A percentile compares a stretch with the other conserved stretches of the same genome.
phyloP scores from a whole-genome alignment of 768 basidiomycete genomes.

The Peribolospora baueri region DNA sequence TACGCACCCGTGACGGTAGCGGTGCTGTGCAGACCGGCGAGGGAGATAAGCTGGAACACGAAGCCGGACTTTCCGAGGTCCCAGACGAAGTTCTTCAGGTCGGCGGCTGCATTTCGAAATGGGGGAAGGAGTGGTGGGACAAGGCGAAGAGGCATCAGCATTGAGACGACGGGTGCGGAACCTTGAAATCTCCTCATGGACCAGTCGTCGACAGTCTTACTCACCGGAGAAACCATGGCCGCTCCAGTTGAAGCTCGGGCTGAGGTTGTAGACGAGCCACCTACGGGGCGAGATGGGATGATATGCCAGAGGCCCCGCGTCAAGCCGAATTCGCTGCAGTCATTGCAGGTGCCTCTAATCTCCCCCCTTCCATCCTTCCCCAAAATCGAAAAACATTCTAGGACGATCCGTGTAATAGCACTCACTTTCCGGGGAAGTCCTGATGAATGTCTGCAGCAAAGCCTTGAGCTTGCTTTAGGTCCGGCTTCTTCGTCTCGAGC shows the following conservation, averaged over 20 bases:
- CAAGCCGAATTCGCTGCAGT: neutral
- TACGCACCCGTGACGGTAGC: slow-evolving; percentile 46
- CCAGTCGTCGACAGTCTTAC: neutral
- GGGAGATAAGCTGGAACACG: slow-evolving; percentile 64
- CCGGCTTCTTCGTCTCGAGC: slow-evolving; percentile 78
- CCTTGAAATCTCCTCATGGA: too few relatives aligned
- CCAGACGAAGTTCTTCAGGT: slow-evolving; percentile 67
- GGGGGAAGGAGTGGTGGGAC: neutral
- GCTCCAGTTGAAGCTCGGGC: slow-evolving; percentile 87
- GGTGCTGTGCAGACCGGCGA: slow-evolving; percentile 69
- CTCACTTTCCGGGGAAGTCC: slow-evolving; percentile 44
- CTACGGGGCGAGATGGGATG: slow-evolving; percentile 19
- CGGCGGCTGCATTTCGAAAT: slow-evolving; percentile 28
- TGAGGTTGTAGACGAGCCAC: slow-evolving; percentile 78
- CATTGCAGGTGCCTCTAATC: too few relatives aligned
- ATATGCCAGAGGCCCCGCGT: neutral
- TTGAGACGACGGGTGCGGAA: too few relatives aligned
- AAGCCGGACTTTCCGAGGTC: slow-evolving; percentile 73
- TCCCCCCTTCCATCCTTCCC: too few relatives aligned
- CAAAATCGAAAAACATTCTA: neutral
- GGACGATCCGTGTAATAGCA: neutral
- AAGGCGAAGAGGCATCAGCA: neutral
- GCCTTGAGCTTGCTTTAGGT: slow-evolving; percentile 48
- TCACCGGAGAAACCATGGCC: slow-evolving; percentile 40
- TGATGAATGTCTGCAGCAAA: slow-evolving; percentile 54